phyloP scores from a whole-genome alignment of 306 rosid species.

The Cicer judaicum region DNA sequence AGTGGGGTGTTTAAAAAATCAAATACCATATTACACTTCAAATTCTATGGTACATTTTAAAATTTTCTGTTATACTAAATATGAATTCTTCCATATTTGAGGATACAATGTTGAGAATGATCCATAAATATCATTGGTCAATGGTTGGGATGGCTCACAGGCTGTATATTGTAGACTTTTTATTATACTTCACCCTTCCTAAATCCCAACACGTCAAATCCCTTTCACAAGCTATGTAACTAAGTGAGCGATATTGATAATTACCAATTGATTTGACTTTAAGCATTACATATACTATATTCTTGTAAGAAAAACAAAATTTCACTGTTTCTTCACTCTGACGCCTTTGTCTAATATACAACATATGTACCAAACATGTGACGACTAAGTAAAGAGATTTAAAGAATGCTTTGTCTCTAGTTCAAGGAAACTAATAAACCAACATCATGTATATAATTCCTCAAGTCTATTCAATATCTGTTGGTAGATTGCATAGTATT shows the following conservation, averaged over 20 bases:
- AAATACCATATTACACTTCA: neutral
- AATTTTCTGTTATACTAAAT: neutral
- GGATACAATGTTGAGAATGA: neutral
- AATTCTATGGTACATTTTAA: slow-evolving; percentile 12
- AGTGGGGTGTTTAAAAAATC: neutral
- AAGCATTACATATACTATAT: neutral
- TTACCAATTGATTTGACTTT: neutral
- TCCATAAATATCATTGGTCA: neutral
- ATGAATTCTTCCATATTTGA: neutral
- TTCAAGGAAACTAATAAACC: slow-evolving; percentile 54
- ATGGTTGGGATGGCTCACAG: neutral
- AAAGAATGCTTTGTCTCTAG: slow-evolving; percentile 52
- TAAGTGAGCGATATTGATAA: neutral
- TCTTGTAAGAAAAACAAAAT: too few relatives aligned
- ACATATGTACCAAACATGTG: slow-evolving; percentile 56
- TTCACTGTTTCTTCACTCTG: slow-evolving; percentile 45
- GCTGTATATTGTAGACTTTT: neutral
- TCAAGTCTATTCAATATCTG: slow-evolving; percentile 34
- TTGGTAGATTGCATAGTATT: slow-evolving; percentile 43
- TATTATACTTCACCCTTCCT: neutral
- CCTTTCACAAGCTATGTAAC: neutral
- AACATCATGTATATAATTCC: slow-evolving; percentile 31
- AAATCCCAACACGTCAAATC: neutral
- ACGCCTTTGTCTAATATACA: slow-evolving; percentile 47
- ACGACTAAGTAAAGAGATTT: slow-evolving; percentile 81